Conservation (phyloP, 345 rosid species). For the Aquilaria yunnanensis region DNA sequence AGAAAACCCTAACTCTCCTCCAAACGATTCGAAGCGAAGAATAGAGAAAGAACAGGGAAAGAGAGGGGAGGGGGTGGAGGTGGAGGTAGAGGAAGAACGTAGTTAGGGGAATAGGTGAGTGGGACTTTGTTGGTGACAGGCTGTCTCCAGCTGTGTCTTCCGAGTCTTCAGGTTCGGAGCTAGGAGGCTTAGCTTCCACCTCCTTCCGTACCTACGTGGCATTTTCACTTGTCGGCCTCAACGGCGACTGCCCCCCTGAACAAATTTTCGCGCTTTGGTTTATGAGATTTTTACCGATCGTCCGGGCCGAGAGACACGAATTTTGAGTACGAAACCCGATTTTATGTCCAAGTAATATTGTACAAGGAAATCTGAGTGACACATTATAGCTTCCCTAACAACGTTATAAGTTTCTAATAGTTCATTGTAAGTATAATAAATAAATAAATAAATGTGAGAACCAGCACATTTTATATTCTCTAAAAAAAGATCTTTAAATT, state of each 20-base stretch:
- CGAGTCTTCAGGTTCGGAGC: slow-evolving; percentile 46
- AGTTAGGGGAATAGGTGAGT: slow-evolving; percentile 54
- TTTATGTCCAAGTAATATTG: too few species aligned
- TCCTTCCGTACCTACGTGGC: slow-evolving; percentile 31
- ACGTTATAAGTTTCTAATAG: too few species aligned
- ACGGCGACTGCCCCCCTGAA: slow-evolving; percentile 22
- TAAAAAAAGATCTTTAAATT: too few species aligned
- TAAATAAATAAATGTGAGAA: too few species aligned
- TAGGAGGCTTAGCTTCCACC: slow-evolving; percentile 12
- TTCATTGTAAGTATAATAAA: too few species aligned
- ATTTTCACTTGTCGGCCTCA: slow-evolving; percentile 30
- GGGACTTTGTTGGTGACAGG: slow-evolving; percentile 99
- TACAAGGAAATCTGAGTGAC: too few species aligned
- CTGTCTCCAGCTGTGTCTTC: slow-evolving; percentile 96
- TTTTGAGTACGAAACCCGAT: too few species aligned
- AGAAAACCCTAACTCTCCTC: slow-evolving; percentile 38
- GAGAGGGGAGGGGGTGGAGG: slow-evolving; percentile 3
- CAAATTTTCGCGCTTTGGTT: too few species aligned
- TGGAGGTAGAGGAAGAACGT: slow-evolving; percentile 16
- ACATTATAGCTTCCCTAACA: too few species aligned
- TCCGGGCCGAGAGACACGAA: too few species aligned
- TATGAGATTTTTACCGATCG: too few species aligned
- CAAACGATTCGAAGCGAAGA: slow-evolving; percentile 6
- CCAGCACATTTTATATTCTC: too few species aligned
- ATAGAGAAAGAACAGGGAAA: slow-evolving; percentile 12